A percentile compares a stretch with the other conserved stretches of the same genome.
phyloP scores from a whole-genome alignment of 2,329 filamentous ascomycete genomes.

The Rasamsonia emersonii region DNA sequence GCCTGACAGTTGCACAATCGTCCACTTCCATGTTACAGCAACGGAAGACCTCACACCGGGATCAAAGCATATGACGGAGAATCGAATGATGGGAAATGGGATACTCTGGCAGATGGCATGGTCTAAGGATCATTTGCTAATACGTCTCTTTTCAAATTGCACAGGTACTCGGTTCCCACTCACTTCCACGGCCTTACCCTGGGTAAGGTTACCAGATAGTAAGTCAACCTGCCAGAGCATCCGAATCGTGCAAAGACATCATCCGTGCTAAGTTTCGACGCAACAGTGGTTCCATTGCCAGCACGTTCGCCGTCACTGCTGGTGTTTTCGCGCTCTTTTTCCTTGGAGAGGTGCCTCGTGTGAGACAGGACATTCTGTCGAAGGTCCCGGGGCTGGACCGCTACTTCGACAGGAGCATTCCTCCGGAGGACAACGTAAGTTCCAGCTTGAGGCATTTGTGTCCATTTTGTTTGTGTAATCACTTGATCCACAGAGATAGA shows the following conservation, averaged over 20 bases:
- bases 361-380: conserved; percentile 54
- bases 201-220: conserved; percentile 20
- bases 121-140: too few relatives aligned
- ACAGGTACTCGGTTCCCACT: conserved; percentile 42
- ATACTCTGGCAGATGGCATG: too few relatives aligned
- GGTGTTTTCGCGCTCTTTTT: conserved; percentile 56
- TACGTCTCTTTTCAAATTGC: too few relatives aligned
- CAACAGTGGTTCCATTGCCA: conserved; percentile 39
- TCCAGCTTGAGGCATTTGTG: too few relatives aligned
- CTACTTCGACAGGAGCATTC: conserved; percentile 49
- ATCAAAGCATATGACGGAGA: too few relatives aligned
- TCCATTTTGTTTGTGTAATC: too few relatives aligned
- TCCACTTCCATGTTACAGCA: too few relatives aligned
- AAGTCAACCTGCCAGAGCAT: conserved; percentile 1
- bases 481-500: background rate
- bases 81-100: too few relatives aligned
- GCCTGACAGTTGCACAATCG: too few relatives aligned
- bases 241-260: too few relatives aligned
- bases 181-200: conserved; percentile 44
- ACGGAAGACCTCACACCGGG: too few relatives aligned
- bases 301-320: conserved; percentile 48
- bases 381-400: conserved; percentile 50
- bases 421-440: conserved; percentile 54
- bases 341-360: conserved; percentile 55
- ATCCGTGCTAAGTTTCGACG: conserved; percentile 8